Conservation (phyloP, 331 rosid genomes). For the Stylosanthes scabra region DNA sequence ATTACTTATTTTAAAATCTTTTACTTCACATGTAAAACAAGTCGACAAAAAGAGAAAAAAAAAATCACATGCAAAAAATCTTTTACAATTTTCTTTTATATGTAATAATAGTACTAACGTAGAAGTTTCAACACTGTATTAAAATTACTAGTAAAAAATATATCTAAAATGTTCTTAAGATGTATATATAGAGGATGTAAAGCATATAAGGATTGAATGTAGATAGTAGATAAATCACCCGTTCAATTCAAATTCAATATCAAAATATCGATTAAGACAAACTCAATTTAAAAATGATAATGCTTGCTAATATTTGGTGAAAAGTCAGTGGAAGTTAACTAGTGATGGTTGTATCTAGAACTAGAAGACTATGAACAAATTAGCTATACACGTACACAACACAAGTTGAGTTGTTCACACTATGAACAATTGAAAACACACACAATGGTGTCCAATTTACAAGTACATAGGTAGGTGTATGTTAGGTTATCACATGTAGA, state of each 20-base stretch:
- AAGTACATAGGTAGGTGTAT: conserved; percentile 3
- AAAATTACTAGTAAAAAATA: too few species aligned
- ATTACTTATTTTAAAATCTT: neutral
- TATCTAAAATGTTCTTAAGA: too few species aligned
- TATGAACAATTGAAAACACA: neutral
- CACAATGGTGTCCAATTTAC: neutral
- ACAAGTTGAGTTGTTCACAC: neutral
- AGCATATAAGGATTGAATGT: neutral
- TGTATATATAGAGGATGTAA: too few species aligned
- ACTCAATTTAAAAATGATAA: neutral
- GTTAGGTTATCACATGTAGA: neutral
- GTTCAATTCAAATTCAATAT: neutral
- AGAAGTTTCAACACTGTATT: neutral
- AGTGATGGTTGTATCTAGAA: neutral
- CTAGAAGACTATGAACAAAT: neutral
- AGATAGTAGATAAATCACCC: neutral
- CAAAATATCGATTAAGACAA: neutral
- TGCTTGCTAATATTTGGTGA: neutral
- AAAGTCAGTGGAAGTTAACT: conserved; percentile 15
- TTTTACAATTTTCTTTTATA: too few species aligned
- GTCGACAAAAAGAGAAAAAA: neutral
- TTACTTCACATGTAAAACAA: neutral
- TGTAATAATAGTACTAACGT: neutral
- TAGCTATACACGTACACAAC: neutral
- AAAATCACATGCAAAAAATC: neutral